Conservation (phyloP, 352 stramenopile species). For the Globisporangium okanoganense region DNA sequence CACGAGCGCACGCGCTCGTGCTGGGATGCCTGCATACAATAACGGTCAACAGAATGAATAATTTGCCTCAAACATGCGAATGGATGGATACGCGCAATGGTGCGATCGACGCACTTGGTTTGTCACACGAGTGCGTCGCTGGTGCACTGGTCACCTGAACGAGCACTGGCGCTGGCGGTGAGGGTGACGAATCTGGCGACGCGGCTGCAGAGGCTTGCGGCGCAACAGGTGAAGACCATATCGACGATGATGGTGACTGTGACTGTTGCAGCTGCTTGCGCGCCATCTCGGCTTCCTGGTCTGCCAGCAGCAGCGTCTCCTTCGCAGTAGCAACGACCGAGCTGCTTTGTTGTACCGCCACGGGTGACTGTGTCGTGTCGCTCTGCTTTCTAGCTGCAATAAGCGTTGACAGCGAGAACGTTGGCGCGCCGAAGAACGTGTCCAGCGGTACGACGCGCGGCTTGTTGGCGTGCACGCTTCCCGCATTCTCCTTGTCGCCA, state of each 20-base stretch:
- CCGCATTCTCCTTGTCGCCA: neutral
- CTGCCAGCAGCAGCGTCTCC: neutral
- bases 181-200: neutral
- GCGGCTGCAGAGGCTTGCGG: neutral
- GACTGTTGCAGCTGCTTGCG: neutral
- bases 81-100: neutral
- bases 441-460: neutral
- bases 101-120: neutral
- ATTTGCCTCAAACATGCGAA: neutral
- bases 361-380: neutral
- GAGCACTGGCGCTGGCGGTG: neutral
- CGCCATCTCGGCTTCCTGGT: neutral
- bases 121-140: neutral
- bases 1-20: slow-evolving; percentile 22
- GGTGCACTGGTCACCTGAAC: neutral
- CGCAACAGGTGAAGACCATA: neutral
- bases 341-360: neutral
- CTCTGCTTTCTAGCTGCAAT: neutral
- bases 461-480: neutral
- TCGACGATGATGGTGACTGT: neutral
- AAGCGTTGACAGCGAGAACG: neutral
- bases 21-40: neutral
- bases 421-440: neutral
- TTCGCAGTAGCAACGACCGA: neutral
- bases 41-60: neutral